Evolutionary conservation across 2,329 filamentous ascomycete species (phyloP), one percentile per base, ranked within the genome.

Genomic region (Stemphylium vesicarium): DNA sequence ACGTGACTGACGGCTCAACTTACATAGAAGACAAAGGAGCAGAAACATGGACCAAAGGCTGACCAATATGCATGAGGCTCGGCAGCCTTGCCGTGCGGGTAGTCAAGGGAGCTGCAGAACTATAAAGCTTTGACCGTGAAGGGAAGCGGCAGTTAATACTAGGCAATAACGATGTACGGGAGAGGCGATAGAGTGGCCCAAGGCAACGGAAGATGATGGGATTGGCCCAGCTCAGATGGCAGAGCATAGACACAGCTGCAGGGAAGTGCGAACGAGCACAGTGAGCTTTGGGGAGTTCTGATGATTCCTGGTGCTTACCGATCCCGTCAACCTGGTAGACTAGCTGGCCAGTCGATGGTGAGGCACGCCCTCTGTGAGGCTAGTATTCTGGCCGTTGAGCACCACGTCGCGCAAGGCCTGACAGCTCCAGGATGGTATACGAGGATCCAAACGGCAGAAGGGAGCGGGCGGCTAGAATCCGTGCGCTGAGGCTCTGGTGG

Each of bases 21-120:
- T 73, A 75, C 72, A 68, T 69, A 58, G 49, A 54, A 65, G 60
- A 74, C 71, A 75, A 74, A 74, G 70, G 64, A 60, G 50, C 53
- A 64, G 64, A 74, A 64, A 73, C 71, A 74, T 65, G 46, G 53
- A 57, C 59, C 55, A 40, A 57, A 62, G 57, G 58, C 61, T 67
- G 63, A 60, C 65, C 68, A 64, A 59, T 60, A 53, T 63, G 47
- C 48, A 57, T 54, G 57, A 52, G 65, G 62, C 64, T 67, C 57
- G 67, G 61, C 68, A 65, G 64, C 59, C 54, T 67, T 68, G 63
- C 65, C 46, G 51, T 53, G 57, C 54, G 57, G 65, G 54, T 62
- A 43, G 48, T 57, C 56, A 63, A 62, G 50, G 39, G 39, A 60
- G 64, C 47, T 61, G 57, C 57, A 59, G 53, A 45, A 50, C 46